phyloP scores from a whole-genome alignment of 768 basidiomycete species.

The Hirschioporus abietinus region DNA sequence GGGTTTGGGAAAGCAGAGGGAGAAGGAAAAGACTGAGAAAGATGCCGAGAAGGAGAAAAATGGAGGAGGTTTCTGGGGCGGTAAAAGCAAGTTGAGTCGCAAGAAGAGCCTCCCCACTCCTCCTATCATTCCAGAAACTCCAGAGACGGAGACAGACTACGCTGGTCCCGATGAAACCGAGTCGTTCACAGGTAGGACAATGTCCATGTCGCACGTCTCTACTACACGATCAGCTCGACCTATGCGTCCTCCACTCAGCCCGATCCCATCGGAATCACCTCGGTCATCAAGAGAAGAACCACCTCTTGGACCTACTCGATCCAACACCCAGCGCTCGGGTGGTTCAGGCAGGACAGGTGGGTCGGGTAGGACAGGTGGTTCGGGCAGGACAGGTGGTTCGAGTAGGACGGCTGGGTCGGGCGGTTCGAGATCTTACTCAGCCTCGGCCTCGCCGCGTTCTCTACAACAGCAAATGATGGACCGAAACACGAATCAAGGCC shows the following conservation, averaged over 20 bases:
- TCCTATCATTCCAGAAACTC: neutral
- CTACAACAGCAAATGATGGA: conserved; percentile 13
- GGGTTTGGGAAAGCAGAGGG: conserved; percentile 49
- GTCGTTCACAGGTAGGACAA: neutral
- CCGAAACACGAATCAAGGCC: conserved; percentile 13
- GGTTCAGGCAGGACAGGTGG: neutral
- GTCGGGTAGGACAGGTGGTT: neutral
- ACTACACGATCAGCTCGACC: neutral
- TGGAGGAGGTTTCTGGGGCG: neutral
- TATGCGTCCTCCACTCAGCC: neutral
- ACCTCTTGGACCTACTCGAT: neutral
- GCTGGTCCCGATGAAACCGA: neutral
- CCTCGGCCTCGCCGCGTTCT: conserved; percentile 8
- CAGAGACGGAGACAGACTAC: neutral
- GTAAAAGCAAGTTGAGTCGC: neutral
- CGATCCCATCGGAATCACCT: neutral
- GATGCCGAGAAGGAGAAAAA: conserved; percentile 24
- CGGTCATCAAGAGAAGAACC: neutral
- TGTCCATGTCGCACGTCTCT: neutral
- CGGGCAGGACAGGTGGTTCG: neutral
- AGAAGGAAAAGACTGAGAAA: conserved; percentile 38
- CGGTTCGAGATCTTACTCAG: conserved; percentile 10
- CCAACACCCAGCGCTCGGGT: neutral
- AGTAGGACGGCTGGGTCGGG: conserved; percentile 8
- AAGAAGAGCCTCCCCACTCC: neutral